These are phyloP conservation scores for Puccinia sorghi DNA, from an alignment of 1,284 basidiomycete genomes.

Conservation along the genomic window DNA sequence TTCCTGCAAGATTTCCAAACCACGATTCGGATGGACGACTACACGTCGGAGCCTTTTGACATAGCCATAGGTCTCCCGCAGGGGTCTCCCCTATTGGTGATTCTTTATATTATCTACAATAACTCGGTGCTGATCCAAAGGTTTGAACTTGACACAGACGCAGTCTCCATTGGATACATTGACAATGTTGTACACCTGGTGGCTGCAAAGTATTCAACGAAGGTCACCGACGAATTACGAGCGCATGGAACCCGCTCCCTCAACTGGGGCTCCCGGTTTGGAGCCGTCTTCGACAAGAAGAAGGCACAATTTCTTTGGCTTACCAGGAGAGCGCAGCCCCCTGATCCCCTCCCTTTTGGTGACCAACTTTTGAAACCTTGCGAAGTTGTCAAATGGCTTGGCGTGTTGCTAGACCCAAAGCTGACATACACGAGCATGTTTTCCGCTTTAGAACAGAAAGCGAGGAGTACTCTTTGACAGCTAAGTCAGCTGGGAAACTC, in stretches of 20 bases:
- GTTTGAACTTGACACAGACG: background rate
- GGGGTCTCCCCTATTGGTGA: constrained; percentile 10
- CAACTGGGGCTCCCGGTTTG: background rate
- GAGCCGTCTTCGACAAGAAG: background rate
- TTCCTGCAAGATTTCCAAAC: too few species aligned
- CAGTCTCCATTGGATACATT: constrained; percentile 2
- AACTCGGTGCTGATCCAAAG: background rate
- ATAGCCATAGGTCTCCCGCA: constrained; percentile 15
- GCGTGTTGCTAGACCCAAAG: background rate
- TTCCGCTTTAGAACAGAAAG: background rate
- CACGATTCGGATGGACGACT: too few species aligned
- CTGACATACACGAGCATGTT: background rate
- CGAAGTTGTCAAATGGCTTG: background rate
- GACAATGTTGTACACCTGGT: constrained; percentile 14
- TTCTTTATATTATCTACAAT: constrained; percentile 25
- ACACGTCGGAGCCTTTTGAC: background rate
- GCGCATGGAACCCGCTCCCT: background rate
- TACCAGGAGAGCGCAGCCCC: background rate
- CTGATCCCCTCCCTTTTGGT: background rate
- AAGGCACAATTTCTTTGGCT: constrained; percentile 23
- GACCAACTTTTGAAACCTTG: background rate
- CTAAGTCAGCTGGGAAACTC: background rate
- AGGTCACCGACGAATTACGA: background rate
- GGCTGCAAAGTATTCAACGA: background rate
- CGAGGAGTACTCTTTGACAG: background rate